Base-by-base conservation (phyloP, 2,329 filamentous ascomycete species). In the Madurella mycetomatis region DNA sequence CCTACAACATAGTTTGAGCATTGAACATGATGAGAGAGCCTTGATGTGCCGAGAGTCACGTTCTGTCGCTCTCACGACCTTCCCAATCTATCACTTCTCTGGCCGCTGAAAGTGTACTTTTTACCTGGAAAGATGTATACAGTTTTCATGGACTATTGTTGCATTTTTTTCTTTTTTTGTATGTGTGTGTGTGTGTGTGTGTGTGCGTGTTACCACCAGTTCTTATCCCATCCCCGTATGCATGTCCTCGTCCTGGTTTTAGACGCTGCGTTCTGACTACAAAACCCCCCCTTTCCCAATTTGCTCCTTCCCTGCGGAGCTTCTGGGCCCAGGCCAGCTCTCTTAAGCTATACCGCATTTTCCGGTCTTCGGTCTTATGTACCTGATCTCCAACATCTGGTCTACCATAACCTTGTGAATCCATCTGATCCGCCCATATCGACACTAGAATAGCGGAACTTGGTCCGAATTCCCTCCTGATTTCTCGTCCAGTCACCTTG, bases 181-280 rank as follows among this genome's bases (percentile, higher is more conserved):
- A n/a, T n/a, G n/a, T n/a, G n/a, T n/a, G n/a, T n/a, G n/a, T n/a
- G n/a, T n/a, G n/a, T n/a, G n/a, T n/a, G n/a, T n/a, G n/a, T n/a
- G n/a, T n/a, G n/a, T n/a, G n/a, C n/a, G 34, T 37, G 34, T 37
- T 11, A 37, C 34, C 34, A 12, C 13, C 34, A 11, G 11, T 9
- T 9, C 31, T 44, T 31, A n/a, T 50, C 46, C 41, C 41, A 49
- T 40, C 13, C 40, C 13, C 25, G 31, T 32, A 32, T 41, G 15
- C 40, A 18, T 41, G 34, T 34, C 34, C 41, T 49, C 41, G 48
- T 51, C 34, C 17, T 13, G 48, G 43, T 39, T 48, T 4, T 1
- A 41, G 11, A 48, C 40, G 25, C 41, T 31, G 45, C 41, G 17
- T 15, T n/a, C 45, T 46, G 46, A 42, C 39, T 56, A 56, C 49